These are phyloP conservation scores for Laguncularia racemosa DNA, from an alignment of 345 rosid genomes.

Conservation along the genomic window DNA sequence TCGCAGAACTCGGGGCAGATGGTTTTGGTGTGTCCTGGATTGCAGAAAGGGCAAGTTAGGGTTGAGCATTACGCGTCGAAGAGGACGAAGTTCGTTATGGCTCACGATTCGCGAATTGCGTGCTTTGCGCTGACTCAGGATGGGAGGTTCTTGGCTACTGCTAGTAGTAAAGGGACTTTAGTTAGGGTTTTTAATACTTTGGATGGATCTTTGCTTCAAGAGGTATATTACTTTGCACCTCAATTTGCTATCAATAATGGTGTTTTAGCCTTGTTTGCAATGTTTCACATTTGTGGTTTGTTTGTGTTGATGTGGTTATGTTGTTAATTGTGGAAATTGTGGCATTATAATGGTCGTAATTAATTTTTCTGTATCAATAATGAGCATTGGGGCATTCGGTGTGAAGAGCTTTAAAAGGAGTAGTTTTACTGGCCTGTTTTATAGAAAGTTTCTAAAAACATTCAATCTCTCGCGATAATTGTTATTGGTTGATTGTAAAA, in stretches of 20 bases:
- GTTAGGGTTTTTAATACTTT: constrained; percentile 38
- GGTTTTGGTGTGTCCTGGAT: constrained; percentile 35
- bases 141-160: constrained; percentile 40
- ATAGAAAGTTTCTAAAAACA: too few relatives aligned
- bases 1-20: constrained; percentile 26
- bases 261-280: neutral
- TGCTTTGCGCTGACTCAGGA: constrained; percentile 30
- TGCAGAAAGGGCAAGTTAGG: constrained; percentile 42
- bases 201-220: constrained; percentile 34
- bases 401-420: too few relatives aligned
- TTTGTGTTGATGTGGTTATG: too few relatives aligned
- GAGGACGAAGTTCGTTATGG: constrained; percentile 29
- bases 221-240: constrained; percentile 24
- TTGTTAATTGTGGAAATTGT: too few relatives aligned
- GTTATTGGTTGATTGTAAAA: too few relatives aligned
- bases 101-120: constrained; percentile 35
- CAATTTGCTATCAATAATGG: neutral
- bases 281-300: too few relatives aligned
- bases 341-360: too few relatives aligned
- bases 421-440: too few relatives aligned
- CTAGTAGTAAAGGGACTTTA: constrained; percentile 42
- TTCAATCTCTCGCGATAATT: too few relatives aligned
- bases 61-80: constrained; percentile 34
- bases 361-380: too few relatives aligned
- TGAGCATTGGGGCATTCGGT: too few relatives aligned